A percentile compares a stretch with the other conserved stretches of the same genome.
phyloP scores from a whole-genome alignment of 768 basidiomycete genomes.

The Mycena leptocephala region DNA sequence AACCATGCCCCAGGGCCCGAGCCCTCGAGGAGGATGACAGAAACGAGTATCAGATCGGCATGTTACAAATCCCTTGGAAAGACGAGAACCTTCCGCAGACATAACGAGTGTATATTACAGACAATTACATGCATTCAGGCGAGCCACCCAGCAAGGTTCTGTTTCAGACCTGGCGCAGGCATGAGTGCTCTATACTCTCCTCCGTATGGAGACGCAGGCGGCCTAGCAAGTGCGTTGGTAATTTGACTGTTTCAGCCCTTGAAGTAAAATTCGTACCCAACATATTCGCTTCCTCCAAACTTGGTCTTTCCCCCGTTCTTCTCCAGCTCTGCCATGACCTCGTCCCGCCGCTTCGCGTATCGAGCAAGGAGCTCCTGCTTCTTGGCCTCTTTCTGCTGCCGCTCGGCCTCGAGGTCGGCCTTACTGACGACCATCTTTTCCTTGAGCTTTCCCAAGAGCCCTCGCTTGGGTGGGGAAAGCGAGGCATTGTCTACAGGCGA shows the following conservation, averaged over 20 bases:
- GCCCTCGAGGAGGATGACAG: background rate
- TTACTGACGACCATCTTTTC: constrained; percentile 23
- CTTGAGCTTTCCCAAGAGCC: constrained; percentile 32
- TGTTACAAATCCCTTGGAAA: constrained; percentile 28
- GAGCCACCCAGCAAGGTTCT: constrained; percentile 35
- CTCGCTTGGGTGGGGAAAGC: constrained; percentile 1
- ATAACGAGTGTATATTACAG: constrained; percentile 5
- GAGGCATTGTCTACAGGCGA: constrained; percentile 2
- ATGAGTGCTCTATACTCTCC: constrained; percentile 29
- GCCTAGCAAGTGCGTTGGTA: background rate
- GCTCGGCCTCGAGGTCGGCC: constrained; percentile 31
- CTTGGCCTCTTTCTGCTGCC: constrained; percentile 13
- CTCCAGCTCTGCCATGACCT: constrained; percentile 28
- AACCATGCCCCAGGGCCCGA: constrained; percentile 20
- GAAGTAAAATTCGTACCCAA: constrained; percentile 25
- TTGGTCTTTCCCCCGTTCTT: constrained; percentile 18
- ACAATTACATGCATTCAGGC: constrained; percentile 1
- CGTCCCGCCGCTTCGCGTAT: constrained; percentile 31
- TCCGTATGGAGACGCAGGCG: constrained; percentile 33
- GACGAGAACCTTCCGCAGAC: constrained; percentile 4
- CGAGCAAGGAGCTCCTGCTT: constrained; percentile 29
- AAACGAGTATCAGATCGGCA: constrained; percentile 30
- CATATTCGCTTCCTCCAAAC: constrained; percentile 28
- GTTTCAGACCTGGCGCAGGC: constrained; percentile 16
- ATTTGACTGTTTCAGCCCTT: background rate